These are phyloP conservation scores for Tremella fuciformis DNA, from an alignment of 768 basidiomycete species.

Conservation along the genomic window DNA sequence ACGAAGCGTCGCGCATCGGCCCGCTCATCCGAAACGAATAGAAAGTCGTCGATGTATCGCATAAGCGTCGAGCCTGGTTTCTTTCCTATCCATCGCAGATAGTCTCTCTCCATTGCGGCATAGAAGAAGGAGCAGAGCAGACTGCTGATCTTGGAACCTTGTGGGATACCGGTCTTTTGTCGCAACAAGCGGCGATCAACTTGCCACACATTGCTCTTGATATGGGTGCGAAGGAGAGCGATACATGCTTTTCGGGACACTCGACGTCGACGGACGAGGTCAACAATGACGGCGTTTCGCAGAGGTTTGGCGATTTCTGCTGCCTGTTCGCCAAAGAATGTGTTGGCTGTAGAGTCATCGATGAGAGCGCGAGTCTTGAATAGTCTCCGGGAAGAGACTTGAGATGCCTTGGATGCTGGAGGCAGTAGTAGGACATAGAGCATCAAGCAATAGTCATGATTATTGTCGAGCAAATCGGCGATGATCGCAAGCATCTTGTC, in stretches of 20 bases:
- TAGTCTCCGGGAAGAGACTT: conserved; percentile 28
- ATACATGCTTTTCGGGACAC: conserved; percentile 64
- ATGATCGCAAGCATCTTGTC: conserved; percentile 75
- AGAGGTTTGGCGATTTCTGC: conserved; percentile 64
- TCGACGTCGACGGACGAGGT: conserved; percentile 60
- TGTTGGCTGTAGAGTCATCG: conserved; percentile 20
- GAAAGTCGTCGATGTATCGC: conserved; percentile 90
- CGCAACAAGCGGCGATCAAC: conserved; percentile 58
- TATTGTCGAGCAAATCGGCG: conserved; percentile 59
- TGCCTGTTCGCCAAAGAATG: conserved; percentile 65
- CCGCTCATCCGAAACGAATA: conserved; percentile 72
- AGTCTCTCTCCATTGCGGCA: conserved; percentile 73
- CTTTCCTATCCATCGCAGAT: conserved; percentile 55
- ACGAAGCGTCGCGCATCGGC: conserved; percentile 67
- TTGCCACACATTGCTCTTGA: conserved; percentile 88
- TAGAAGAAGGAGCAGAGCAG: conserved; percentile 94
- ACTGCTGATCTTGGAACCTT: conserved; percentile 92
- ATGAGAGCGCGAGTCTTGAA: conserved; percentile 38
- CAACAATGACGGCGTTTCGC: conserved; percentile 76
- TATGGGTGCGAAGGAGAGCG: conserved; percentile 78
- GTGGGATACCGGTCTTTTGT: conserved; percentile 92
- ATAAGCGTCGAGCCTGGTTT: conserved; percentile 63
- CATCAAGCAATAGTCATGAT: conserved; percentile 36
- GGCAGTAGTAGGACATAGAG: conserved; percentile 65
- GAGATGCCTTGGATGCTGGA: conserved; percentile 58